Evolutionary conservation across 495 filamentous ascomycete species (phyloP).

Genomic region (Penicillium ochrochloron): DNA sequence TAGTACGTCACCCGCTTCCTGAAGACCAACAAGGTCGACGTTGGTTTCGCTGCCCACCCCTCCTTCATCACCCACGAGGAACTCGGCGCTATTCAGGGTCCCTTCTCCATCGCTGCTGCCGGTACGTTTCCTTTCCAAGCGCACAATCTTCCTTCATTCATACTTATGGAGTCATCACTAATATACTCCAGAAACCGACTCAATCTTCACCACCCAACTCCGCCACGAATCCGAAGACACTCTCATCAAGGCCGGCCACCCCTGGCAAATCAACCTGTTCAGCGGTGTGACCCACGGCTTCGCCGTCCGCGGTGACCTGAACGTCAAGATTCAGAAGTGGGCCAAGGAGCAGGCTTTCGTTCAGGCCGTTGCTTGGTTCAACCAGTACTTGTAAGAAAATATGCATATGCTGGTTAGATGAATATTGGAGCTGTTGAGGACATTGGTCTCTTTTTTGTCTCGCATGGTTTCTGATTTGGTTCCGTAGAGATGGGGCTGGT

Average conservation of each 20-base stretch:
- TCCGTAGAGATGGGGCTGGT: slow-evolving; percentile 8
- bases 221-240: slow-evolving; percentile 66
- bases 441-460: background rate
- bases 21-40: slow-evolving; percentile 57
- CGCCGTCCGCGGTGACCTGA: slow-evolving; percentile 69
- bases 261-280: slow-evolving; percentile 84
- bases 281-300: slow-evolving; percentile 81
- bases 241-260: slow-evolving; percentile 62
- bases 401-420: background rate
- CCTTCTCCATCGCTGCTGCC: slow-evolving; percentile 76
- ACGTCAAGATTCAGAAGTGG: slow-evolving; percentile 64
- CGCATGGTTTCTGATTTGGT: slow-evolving; percentile 6
- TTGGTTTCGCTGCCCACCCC: slow-evolving; percentile 78
- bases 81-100: slow-evolving; percentile 69
- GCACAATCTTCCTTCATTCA: too few relatives aligned
- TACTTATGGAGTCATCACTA: too few relatives aligned
- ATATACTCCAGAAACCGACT: slow-evolving; percentile 65
- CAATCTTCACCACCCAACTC: slow-evolving; percentile 76
- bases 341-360: slow-evolving; percentile 86
- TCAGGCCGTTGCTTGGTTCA: slow-evolving; percentile 83
- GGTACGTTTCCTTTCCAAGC: too few relatives aligned
- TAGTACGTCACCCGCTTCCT: slow-evolving; percentile 52
- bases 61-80: slow-evolving; percentile 78
- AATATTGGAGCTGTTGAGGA: background rate
- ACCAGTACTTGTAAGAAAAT: slow-evolving; percentile 56